These are phyloP conservation scores for Bocquillonia castaneifolia DNA, from an alignment of 441 rosid genomes.

Conservation along the genomic window DNA sequence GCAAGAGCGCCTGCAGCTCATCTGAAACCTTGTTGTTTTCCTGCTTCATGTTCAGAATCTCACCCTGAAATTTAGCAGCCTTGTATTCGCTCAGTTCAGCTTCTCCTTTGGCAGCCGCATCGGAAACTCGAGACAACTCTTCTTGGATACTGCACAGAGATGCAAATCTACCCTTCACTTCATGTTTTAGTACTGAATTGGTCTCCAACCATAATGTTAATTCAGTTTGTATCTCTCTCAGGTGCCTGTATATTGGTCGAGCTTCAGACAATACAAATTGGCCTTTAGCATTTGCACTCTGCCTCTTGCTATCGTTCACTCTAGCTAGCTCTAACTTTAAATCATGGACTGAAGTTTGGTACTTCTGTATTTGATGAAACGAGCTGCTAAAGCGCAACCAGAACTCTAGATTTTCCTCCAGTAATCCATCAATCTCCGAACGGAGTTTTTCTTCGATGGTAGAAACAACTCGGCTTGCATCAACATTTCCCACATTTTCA, in stretches of 20 bases:
- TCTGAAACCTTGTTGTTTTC: slow-evolving; percentile 62
- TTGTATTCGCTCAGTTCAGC: slow-evolving; percentile 46
- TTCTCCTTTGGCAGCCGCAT: slow-evolving; percentile 20
- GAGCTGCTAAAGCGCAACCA: slow-evolving; percentile 91
- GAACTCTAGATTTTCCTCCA: slow-evolving; percentile 90
- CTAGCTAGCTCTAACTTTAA: slow-evolving; percentile 51
- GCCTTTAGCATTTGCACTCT: slow-evolving; percentile 23
- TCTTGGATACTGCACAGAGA: slow-evolving; percentile 62
- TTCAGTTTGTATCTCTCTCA: slow-evolving; percentile 70
- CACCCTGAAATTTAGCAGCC: slow-evolving; percentile 83
- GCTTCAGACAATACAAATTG: slow-evolving; percentile 39
- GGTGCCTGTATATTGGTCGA: slow-evolving; percentile 63
- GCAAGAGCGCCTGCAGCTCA: slow-evolving; percentile 51
- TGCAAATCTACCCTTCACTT: slow-evolving; percentile 49
- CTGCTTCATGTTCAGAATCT: slow-evolving; percentile 84
- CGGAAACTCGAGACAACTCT: slow-evolving; percentile 47
- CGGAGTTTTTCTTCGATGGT: slow-evolving; percentile 63
- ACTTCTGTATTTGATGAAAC: slow-evolving; percentile 68
- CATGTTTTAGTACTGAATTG: slow-evolving; percentile 57
- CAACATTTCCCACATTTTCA: slow-evolving; percentile 25
- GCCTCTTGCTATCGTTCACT: slow-evolving; percentile 28
- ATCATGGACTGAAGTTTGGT: slow-evolving; percentile 57
- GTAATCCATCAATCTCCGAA: slow-evolving; percentile 53
- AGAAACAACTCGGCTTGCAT: slow-evolving; percentile 22
- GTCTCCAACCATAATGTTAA: slow-evolving; percentile 74